phyloP scores from a whole-genome alignment of 129 eudicot genomes.

The Arctium minus region DNA sequence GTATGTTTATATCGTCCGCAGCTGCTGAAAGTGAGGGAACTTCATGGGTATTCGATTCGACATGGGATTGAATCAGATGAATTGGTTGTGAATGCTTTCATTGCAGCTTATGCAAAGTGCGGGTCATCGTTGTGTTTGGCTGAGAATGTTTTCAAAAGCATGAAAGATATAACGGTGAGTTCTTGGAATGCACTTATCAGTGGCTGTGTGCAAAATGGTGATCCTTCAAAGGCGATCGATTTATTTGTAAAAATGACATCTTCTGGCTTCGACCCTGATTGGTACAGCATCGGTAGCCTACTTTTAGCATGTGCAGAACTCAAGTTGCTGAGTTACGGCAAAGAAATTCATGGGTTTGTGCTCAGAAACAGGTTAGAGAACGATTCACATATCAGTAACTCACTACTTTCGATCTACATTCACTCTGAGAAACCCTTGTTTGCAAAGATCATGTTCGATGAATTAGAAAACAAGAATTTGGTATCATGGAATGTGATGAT shows the following conservation, averaged over 20 bases:
- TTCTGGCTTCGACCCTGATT: slow-evolving; percentile 49
- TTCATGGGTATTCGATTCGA: slow-evolving; percentile 58
- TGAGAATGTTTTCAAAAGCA: slow-evolving; percentile 36
- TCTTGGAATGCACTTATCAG: slow-evolving; percentile 65
- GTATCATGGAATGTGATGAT: slow-evolving; percentile 68
- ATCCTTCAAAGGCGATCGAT: slow-evolving; percentile 44
- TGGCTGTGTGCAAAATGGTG: slow-evolving; percentile 47
- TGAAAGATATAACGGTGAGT: slow-evolving; percentile 29
- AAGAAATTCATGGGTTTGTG: slow-evolving; percentile 51
- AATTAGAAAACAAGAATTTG: slow-evolving; percentile 33
- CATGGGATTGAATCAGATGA: slow-evolving; percentile 36
- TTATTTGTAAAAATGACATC: slow-evolving; percentile 33
- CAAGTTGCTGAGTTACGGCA: slow-evolving; percentile 38
- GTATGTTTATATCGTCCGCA: slow-evolving; percentile 33
- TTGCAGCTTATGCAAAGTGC: slow-evolving; percentile 55
- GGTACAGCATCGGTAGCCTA: slow-evolving; percentile 45
- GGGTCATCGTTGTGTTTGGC: slow-evolving; percentile 37
- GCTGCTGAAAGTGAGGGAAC: slow-evolving; percentile 46
- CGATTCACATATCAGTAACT: slow-evolving; percentile 36
- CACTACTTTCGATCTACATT: slow-evolving; percentile 50
- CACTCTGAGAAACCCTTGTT: slow-evolving; percentile 35
- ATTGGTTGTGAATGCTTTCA: slow-evolving; percentile 49
- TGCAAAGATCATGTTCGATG: slow-evolving; percentile 37
- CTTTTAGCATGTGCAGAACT: slow-evolving; percentile 47
- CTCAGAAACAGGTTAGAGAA: slow-evolving; percentile 46